Evolutionary conservation across 2,329 filamentous ascomycete species (phyloP).

Genomic region (Graphiopsis chlorocephala): DNA sequence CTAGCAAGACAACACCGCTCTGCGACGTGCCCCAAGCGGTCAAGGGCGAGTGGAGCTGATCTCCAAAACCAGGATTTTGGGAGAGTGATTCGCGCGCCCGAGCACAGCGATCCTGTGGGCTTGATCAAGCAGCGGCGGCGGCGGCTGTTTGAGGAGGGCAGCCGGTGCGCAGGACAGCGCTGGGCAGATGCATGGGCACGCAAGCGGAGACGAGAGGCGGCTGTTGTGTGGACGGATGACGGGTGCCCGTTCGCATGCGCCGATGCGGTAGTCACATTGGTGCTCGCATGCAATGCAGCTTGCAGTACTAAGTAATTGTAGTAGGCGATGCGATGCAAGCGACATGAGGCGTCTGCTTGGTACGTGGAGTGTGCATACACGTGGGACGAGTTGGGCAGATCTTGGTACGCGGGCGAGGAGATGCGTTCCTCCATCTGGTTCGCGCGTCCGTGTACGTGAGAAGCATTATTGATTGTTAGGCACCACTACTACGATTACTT

Average conservation of each 20-base stretch:
- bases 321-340: neutral
- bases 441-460: neutral
- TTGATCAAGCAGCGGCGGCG: neutral
- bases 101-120: conserved; percentile 9
- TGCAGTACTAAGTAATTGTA: neutral
- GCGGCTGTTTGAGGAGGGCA: neutral
- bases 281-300: neutral
- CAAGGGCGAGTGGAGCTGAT: neutral
- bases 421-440: neutral
- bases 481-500: too few species aligned
- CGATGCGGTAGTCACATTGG: neutral
- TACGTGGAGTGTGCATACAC: neutral
- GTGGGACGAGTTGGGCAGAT: neutral
- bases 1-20: neutral
- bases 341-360: neutral
- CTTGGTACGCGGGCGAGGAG: neutral
- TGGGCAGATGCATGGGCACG: conserved; percentile 6
- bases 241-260: conserved; percentile 4
- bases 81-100: neutral
- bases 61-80: conserved; percentile 1
- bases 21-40: neutral
- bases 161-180: neutral
- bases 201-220: conserved; percentile 1
- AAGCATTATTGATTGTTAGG: neutral
- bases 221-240: conserved; percentile 7